Conservation (phyloP, 495 filamentous ascomycete species). For the Hypoxylon fuscum region DNA sequence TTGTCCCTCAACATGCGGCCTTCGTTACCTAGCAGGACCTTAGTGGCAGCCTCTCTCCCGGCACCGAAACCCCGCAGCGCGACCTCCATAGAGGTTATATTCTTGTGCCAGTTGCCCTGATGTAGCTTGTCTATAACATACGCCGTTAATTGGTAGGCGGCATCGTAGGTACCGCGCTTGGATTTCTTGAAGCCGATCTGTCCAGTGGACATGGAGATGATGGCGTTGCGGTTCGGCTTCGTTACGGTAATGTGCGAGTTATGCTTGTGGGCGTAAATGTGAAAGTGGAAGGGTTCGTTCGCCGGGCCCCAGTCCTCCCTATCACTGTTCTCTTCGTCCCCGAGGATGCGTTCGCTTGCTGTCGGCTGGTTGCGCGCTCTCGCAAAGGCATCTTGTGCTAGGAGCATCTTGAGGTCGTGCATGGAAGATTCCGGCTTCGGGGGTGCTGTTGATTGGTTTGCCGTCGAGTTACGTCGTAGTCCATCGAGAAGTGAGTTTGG, state of each 20-base stretch:
- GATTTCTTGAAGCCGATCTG: constrained; percentile 88
- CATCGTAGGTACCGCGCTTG: constrained; percentile 81
- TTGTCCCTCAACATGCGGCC: constrained; percentile 74
- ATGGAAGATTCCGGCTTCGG: constrained; percentile 7
- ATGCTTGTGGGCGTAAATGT: constrained; percentile 87
- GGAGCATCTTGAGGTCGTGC: constrained; percentile 14
- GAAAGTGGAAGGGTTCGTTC: constrained; percentile 76
- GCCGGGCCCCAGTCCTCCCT: constrained; percentile 38
- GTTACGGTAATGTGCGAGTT: constrained; percentile 93
- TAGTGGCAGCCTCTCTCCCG: constrained; percentile 87
- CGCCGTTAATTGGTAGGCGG: constrained; percentile 88
- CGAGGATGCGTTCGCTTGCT: constrained; percentile 22
- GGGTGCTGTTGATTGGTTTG: constrained; percentile 7
- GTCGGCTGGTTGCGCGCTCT: constrained; percentile 33
- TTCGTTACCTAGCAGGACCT: constrained; percentile 86
- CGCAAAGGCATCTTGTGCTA: constrained; percentile 27
- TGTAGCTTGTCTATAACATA: constrained; percentile 81
- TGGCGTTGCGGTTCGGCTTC: constrained; percentile 75
- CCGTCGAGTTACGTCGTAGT: neutral
- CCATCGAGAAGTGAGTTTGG: constrained; percentile 8
- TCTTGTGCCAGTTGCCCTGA: constrained; percentile 69
- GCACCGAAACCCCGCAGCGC: constrained; percentile 82
- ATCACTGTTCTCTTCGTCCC: constrained; percentile 13
- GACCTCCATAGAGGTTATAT: constrained; percentile 76
- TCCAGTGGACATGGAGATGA: constrained; percentile 80